phyloP scores from a whole-genome alignment of 345 rosid genomes.

The Microcos paniculata region DNA sequence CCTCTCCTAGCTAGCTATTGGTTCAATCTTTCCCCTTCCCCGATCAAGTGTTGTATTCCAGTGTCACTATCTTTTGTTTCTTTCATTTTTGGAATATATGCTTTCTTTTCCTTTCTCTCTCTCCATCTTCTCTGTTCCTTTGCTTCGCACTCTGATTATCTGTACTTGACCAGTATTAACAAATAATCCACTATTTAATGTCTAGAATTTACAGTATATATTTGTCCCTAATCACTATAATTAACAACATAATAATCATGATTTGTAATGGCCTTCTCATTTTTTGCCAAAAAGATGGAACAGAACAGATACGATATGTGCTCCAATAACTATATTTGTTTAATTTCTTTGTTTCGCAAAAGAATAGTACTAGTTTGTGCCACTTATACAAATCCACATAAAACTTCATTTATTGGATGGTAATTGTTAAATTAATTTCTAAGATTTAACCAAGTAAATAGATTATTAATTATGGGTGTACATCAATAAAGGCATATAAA shows the following conservation, averaged over 20 bases:
- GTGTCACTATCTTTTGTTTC: conserved; percentile 56
- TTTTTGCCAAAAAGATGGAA: conserved; percentile 3
- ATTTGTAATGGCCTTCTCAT: background rate
- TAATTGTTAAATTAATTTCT: too few species aligned
- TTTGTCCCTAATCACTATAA: background rate
- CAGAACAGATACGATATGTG: background rate
- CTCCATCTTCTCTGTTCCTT: conserved; percentile 11
- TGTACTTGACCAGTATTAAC: conserved; percentile 18
- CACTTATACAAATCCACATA: too few species aligned
- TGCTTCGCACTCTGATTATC: conserved; percentile 28
- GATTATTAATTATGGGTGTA: background rate
- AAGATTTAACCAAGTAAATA: background rate
- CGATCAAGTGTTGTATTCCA: conserved; percentile 29
- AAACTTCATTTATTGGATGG: too few species aligned
- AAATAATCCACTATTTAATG: conserved; percentile 16
- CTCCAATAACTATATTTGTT: background rate
- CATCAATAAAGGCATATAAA: background rate
- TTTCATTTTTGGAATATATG: conserved; percentile 44
- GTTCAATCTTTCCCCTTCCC: conserved; percentile 9
- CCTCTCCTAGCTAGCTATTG: background rate
- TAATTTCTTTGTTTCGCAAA: background rate
- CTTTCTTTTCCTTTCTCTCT: conserved; percentile 8
- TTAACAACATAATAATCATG: background rate
- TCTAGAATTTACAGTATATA: conserved; percentile 1
- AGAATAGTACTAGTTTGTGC: background rate